Conservation (phyloP, 2,329 filamentous ascomycete species). For the Xenosphaeropsis pyriputrescens region DNA sequence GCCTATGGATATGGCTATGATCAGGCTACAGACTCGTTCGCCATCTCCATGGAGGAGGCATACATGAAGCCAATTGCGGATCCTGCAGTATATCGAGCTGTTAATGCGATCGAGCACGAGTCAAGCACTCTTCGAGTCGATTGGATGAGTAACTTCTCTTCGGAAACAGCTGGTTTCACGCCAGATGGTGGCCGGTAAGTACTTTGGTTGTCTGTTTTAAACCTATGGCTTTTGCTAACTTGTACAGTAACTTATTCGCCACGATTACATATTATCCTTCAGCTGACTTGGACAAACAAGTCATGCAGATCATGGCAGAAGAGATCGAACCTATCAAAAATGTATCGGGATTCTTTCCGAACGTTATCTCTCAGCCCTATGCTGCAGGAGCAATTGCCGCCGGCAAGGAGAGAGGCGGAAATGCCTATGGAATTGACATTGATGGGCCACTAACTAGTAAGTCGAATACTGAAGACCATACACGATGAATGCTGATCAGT, state of each 20-base stretch:
- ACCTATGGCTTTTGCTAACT: too few species aligned
- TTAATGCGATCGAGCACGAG: too few species aligned
- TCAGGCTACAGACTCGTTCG: constrained; percentile 6
- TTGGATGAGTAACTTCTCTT: too few species aligned
- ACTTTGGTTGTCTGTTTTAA: too few species aligned
- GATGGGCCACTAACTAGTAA: constrained; percentile 3
- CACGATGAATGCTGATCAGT: not conserved
- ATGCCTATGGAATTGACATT: constrained; percentile 8
- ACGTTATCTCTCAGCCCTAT: constrained; percentile 23
- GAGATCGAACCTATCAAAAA: constrained; percentile 2
- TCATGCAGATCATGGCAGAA: too few species aligned
- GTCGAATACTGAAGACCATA: constrained; percentile 1
- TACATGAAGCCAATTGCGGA: not conserved
- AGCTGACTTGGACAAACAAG: too few species aligned
- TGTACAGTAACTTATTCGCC: too few species aligned
- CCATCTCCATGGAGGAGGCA: constrained; percentile 9
- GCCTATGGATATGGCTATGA: constrained; percentile 3
- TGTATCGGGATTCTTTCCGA: constrained; percentile 4
- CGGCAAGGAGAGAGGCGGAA: constrained; percentile 20
- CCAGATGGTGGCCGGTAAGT: too few species aligned
- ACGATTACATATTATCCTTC: too few species aligned
- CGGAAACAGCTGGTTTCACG: too few species aligned
- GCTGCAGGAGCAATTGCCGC: constrained; percentile 20
- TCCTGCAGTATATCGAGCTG: too few species aligned
- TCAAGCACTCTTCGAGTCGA: too few species aligned